phyloP scores from a whole-genome alignment of 129 eudicot genomes.

The Artemisia annua region DNA sequence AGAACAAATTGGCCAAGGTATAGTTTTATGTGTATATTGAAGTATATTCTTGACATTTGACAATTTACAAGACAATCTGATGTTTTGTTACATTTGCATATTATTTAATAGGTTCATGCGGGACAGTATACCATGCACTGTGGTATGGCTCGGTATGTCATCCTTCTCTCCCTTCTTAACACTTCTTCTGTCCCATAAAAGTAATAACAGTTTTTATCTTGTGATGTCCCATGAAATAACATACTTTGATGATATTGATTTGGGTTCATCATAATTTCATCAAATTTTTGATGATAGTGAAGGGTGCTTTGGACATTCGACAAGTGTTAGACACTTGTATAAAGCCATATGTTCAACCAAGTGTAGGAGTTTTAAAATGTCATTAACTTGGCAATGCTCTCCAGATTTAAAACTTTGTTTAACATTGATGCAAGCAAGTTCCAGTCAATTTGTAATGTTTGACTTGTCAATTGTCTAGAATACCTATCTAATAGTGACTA shows the following conservation, averaged over 20 bases:
- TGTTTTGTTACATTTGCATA: background rate
- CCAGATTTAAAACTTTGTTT: too few relatives aligned
- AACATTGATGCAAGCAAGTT: background rate
- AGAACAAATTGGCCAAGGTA: conserved; percentile 99
- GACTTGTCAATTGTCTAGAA: background rate
- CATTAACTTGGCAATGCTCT: too few relatives aligned
- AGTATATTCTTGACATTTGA: background rate
- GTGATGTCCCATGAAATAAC: background rate
- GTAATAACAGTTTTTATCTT: background rate
- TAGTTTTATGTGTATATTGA: background rate
- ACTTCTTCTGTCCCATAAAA: background rate
- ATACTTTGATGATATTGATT: conserved; percentile 1
- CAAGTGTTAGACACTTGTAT: conserved; percentile 3
- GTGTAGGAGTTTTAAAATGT: background rate
- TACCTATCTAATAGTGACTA: background rate
- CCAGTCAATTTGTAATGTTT: background rate
- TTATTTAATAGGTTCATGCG: conserved; percentile 81
- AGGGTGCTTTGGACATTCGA: conserved; percentile 11
- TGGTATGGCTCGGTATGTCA: conserved; percentile 98
- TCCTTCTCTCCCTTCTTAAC: conserved; percentile 33
- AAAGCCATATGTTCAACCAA: conserved; percentile 1
- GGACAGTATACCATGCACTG: conserved; percentile 93
- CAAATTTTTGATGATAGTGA: conserved; percentile 1
- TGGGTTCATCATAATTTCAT: conserved; percentile 1
- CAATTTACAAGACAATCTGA: background rate